Evolutionary conservation across 495 filamentous ascomycete species (phyloP).

Genomic region (Podospora appendiculata): DNA sequence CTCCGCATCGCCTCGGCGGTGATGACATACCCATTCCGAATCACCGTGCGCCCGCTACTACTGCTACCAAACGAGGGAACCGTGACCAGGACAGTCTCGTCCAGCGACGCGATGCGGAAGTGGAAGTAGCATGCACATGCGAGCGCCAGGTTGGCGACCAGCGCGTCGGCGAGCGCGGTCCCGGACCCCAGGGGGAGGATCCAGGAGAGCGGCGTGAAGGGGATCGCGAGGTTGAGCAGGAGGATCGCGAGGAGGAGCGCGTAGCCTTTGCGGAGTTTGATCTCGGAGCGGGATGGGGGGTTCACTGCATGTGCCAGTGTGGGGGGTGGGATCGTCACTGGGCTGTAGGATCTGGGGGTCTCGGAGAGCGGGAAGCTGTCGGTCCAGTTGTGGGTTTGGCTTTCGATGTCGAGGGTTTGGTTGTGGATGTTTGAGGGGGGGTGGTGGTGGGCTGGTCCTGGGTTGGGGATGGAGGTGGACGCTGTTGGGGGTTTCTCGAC

Average conservation of each 20-base stretch:
- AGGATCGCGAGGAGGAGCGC: neutral
- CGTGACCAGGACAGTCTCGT: neutral
- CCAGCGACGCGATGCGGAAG: neutral
- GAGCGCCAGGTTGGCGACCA: neutral
- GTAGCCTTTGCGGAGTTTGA: neutral
- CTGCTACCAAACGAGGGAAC: neutral
- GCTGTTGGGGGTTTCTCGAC: too few relatives aligned
- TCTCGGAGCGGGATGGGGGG: neutral
- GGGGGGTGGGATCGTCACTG: neutral
- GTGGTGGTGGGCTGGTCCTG: too few relatives aligned
- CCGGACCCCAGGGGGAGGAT: neutral
- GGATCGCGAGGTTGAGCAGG: neutral
- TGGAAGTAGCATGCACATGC: neutral
- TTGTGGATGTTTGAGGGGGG: neutral
- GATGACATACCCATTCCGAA: neutral
- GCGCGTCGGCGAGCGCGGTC: neutral
- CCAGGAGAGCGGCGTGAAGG: neutral
- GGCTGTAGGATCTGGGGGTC: neutral
- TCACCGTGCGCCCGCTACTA: neutral
- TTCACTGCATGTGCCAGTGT: too few relatives aligned
- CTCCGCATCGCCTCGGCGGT: neutral
- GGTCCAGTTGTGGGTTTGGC: neutral
- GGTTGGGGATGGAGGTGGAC: too few relatives aligned
- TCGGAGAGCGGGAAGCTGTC: too few relatives aligned
- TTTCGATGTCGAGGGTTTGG: neutral